Percentiles rank a stretch among this genome's conserved stretches.
Conservation (phyloP, 2,329 filamentous ascomycete species). For the Colletotrichum sp. region DNA sequence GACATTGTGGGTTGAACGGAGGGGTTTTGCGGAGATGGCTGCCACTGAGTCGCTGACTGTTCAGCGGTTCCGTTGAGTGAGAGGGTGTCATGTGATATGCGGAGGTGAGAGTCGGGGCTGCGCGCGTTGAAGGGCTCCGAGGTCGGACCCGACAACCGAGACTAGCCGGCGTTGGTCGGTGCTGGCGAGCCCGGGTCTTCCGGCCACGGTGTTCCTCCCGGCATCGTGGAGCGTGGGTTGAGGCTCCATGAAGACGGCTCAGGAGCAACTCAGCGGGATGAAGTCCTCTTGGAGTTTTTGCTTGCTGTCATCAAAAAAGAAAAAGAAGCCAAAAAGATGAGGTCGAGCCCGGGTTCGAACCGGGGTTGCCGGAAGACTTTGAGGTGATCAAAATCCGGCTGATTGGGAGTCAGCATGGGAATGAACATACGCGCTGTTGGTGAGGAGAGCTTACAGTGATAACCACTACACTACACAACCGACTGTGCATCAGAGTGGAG, state of each 20-base stretch:
- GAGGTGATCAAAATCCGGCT: slow-evolving; percentile 13
- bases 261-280: background rate
- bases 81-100: background rate
- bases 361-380: slow-evolving; percentile 16
- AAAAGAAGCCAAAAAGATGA: background rate
- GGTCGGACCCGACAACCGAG: background rate
- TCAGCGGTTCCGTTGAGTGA: background rate
- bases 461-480: slow-evolving; percentile 21
- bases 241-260: background rate
- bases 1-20: background rate
- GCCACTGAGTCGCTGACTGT: background rate
- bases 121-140: background rate
- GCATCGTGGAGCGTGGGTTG: rapidly evolving
- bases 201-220: background rate
- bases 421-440: background rate
- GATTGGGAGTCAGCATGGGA: background rate
- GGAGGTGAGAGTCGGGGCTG: background rate
- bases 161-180: background rate
- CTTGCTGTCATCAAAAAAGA: rapidly evolving
- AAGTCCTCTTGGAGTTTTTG: rapidly evolving
- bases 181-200: background rate
- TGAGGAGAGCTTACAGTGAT: slow-evolving; percentile 11
- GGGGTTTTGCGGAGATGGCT: background rate
- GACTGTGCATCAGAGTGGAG: background rate
- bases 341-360: slow-evolving; percentile 21